A percentile compares a stretch with the other conserved stretches of the same genome.
phyloP scores from a whole-genome alignment of 352 stramenopile species.

The Phytophthora citricola region DNA sequence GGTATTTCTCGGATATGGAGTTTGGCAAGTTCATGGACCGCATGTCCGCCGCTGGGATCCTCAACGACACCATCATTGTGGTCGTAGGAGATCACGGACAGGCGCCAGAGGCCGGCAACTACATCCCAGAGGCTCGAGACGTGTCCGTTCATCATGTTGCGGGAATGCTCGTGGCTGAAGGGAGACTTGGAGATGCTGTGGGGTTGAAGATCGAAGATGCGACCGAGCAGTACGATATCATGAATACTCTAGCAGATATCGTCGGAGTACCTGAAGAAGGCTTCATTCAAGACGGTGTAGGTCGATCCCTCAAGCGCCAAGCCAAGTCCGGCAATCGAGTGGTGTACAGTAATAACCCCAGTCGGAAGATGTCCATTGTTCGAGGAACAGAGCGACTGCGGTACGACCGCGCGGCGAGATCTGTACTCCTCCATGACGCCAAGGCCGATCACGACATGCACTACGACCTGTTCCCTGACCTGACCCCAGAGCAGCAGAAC shows the following conservation, averaged over 20 bases:
- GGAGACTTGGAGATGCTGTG: slow-evolving; percentile 30
- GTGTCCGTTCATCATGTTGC: slow-evolving; percentile 39
- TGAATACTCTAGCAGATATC: slow-evolving; percentile 53
- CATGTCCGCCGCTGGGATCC: slow-evolving; percentile 43
- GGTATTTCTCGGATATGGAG: slow-evolving; percentile 56
- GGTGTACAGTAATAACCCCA: slow-evolving; percentile 68
- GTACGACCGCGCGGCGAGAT: slow-evolving; percentile 42
- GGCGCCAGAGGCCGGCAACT: slow-evolving; percentile 43
- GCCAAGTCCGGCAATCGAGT: slow-evolving; percentile 37
- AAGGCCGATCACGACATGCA: slow-evolving; percentile 33
- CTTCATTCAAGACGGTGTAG: slow-evolving; percentile 47
- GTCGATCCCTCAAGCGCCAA: slow-evolving; percentile 50
- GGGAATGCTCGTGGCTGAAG: slow-evolving; percentile 45
- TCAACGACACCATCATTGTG: slow-evolving; percentile 65
- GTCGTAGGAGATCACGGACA: slow-evolving; percentile 61
- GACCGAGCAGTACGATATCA: slow-evolving; percentile 46
- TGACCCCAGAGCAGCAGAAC: slow-evolving; percentile 24
- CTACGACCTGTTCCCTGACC: slow-evolving; percentile 42
- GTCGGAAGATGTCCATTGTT: slow-evolving; percentile 48
- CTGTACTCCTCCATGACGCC: slow-evolving; percentile 22
- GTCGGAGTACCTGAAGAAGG: slow-evolving; percentile 39
- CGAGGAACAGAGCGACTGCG: slow-evolving; percentile 45
- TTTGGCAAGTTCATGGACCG: slow-evolving; percentile 62
- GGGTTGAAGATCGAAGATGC: slow-evolving; percentile 39
- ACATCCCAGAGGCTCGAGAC: slow-evolving; percentile 40